A percentile compares a stretch with the other conserved stretches of the same genome.
These are phyloP conservation scores for Suillus tomentosus DNA, from an alignment of 768 basidiomycete species.

Conservation along the genomic window DNA sequence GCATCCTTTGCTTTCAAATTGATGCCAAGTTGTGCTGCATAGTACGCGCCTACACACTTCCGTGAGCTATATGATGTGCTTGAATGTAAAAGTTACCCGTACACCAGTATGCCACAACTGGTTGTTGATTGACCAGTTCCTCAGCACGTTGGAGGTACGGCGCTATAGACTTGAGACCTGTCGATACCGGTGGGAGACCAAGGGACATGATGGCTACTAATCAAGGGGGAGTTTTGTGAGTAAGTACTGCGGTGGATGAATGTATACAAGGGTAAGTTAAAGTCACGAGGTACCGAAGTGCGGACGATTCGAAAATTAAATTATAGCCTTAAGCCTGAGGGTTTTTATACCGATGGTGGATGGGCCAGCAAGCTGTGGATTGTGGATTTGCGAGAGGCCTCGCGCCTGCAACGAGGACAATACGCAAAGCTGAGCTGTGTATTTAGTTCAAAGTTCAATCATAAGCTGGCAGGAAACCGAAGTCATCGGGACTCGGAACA, in stretches of 20 bases:
- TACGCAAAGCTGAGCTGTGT: constrained; percentile 5
- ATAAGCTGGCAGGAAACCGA: neutral
- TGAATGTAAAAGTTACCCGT: constrained; percentile 34
- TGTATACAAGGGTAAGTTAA: neutral
- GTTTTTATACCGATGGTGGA: constrained; percentile 10
- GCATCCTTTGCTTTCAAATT: constrained; percentile 66
- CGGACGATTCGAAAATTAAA: neutral
- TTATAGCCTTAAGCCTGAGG: neutral
- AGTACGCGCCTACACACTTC: constrained; percentile 72
- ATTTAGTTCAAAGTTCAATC: neutral
- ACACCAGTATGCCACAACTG: constrained; percentile 97
- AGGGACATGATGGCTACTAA: constrained; percentile 35
- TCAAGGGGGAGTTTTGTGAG: neutral
- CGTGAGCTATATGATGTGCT: constrained; percentile 2
- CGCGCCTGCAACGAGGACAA: constrained; percentile 14
- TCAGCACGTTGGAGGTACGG: constrained; percentile 90
- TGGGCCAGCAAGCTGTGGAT: neutral
- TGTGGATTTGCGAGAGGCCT: constrained; percentile 3
- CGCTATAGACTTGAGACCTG: constrained; percentile 64
- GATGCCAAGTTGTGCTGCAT: constrained; percentile 89
- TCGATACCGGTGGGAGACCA: constrained; percentile 59
- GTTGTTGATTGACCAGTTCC: constrained; percentile 81
- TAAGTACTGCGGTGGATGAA: constrained; percentile 5
- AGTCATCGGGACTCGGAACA: constrained; percentile 6
- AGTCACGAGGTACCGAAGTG: neutral